Evolutionary conservation across 1,284 basidiomycete genomes (phyloP), one percentile per base, ranked within the genome.

Genomic region (Trichosporon coremiiforme): DNA sequence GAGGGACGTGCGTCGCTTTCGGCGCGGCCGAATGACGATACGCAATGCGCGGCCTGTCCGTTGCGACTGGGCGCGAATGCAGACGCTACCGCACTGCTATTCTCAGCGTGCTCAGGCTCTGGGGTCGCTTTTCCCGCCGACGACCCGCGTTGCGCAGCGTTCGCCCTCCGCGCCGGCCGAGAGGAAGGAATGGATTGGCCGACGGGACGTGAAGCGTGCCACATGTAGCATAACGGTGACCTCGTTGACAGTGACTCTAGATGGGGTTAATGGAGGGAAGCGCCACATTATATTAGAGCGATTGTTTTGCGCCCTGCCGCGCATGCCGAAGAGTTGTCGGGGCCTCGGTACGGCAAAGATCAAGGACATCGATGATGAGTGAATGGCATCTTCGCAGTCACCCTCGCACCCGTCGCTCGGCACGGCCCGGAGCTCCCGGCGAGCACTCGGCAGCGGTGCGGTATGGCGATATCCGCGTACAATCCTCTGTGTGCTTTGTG

Each of bases 151-250:
- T 47, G 38, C 31, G 35, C 38, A 57, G 65, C 36, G 22, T 31
- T 35, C 45, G 47, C 57, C 33, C 65, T 67, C 53, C n/a, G 45
- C 63, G 10, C 38, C 63, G 20, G 17, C 64, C 17, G 7, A 33
- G 22, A n/a, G 13, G 13, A 5, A 9, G 12, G n/a, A 9, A 62
- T 12, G 31, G 35, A 62, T 62, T 53, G n/a, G 50, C 20, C 50
- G 20, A 22, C n/a, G 22, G 20, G 25, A 25, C 25, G 25, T 25
- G 25, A 1, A 25, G 2, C 50, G 50, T 22, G 20, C 20, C 3
- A 12, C 15, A 53, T 25, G 50, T 12, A 4, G 5, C 10, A 22
- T 25, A 2, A 8, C 33, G 33, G 7, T 8, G 9, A 35, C 9
- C 7, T 35, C 33, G n/a, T 17, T 50, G 47, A 20, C 47, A 35